These are phyloP conservation scores for Hibiscus tridactylites DNA, from an alignment of 345 rosid genomes.

Conservation along the genomic window DNA sequence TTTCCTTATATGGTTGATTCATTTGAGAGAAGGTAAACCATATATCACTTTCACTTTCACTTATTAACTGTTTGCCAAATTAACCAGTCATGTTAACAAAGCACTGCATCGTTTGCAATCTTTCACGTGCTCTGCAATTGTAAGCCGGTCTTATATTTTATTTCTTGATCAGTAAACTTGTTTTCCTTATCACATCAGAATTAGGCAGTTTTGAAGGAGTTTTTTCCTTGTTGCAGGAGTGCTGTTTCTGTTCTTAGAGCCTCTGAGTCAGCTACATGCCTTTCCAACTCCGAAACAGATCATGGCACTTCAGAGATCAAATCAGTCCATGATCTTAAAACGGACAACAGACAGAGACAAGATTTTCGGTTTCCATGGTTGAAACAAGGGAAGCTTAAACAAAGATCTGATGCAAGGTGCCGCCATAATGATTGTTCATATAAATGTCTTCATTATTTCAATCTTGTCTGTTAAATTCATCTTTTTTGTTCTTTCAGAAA, in stretches of 20 bases:
- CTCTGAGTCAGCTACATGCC: conserved; percentile 28
- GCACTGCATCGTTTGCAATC: not conserved
- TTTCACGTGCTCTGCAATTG: not conserved
- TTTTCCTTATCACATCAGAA: not conserved
- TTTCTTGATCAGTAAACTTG: not conserved
- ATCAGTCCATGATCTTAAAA: conserved; percentile 25
- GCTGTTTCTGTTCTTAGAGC: conserved; percentile 62
- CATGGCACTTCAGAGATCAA: conserved; percentile 24
- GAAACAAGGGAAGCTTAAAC: conserved; percentile 25
- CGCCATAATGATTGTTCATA: not conserved
- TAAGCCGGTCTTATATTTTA: not conserved
- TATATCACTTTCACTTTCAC: not conserved
- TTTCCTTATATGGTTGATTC: conserved; percentile 89
- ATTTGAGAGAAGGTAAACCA: conserved; percentile 72
- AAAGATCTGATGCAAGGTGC: conserved; percentile 34
- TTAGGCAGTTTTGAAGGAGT: not conserved
- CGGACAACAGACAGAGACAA: conserved; percentile 24
- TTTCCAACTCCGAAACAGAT: conserved; percentile 28
- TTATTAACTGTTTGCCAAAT: not conserved
- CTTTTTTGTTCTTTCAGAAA: conserved; percentile 20
- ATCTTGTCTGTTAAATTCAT: not conserved
- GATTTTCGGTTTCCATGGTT: conserved; percentile 44
- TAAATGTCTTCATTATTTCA: conserved; percentile 3
- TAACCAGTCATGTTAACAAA: not conserved
- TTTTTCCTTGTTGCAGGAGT: conserved; percentile 42